Evolutionary conservation across 371 early-diverging fungal species (phyloP), one percentile per base, ranked within the genome.

Genomic region (Mortierella sp.): DNA sequence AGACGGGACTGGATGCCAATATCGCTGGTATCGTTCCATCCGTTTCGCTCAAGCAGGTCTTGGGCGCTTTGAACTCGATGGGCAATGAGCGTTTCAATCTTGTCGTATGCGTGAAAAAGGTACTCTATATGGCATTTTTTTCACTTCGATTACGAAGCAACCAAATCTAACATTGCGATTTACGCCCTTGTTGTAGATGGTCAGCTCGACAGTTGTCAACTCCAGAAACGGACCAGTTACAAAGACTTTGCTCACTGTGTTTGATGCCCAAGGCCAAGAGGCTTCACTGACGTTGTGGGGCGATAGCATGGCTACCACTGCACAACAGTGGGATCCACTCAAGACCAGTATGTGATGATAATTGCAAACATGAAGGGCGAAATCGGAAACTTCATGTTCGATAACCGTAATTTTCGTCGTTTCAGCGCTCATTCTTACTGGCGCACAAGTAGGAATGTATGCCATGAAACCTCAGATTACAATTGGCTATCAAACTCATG

Each of bases 221-320:
- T 61, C 75, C 14, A 79, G 68, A 68, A 66, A 72, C n/a, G 80
- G 80, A 0, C 75, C 68, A 6, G 8, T 57, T 18, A 30, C 37
- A n/a, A 79, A 72, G 20, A 71, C 75, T 2, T 43, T 40, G 16
- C 20, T 70, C 20, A 55, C 59, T 0, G 70, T 81, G 32, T 76
- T 81, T 60, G 83, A 81, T 66, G 54, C 61, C 0, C 76, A 81
- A 35, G 83, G 83, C 2, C 76, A 70, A 32, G 70, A 70, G 12
- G 72, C 76, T 0, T 52, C 70, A 0, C 6, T 81, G 35, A 75
- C 68, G 1, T 11, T 73, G 40, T 81, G 83, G 83, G 83, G 77
- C n/a, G 76, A 72, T 10, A 5, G 32, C 5, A 64, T 81, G 73
- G 55, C 63, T 0, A 6, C 26, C 0, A 16, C 51, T 32, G 70